Percentiles rank a stretch among this genome's conserved stretches.
Conservation (phyloP, 768 basidiomycete species). For the Lactifluus hygrophoroides region DNA sequence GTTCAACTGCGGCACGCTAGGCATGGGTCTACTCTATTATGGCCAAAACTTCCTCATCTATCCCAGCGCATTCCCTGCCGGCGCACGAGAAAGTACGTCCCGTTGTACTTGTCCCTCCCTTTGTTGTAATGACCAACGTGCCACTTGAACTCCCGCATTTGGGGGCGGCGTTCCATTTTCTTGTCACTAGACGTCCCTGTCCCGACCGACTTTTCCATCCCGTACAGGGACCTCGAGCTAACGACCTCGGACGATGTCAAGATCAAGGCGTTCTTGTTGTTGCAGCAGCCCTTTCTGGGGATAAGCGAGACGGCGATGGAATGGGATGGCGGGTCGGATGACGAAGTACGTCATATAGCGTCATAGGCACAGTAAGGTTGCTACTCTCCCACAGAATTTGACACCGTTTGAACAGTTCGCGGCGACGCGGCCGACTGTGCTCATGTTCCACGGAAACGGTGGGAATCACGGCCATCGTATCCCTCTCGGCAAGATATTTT, state of each 20-base stretch:
- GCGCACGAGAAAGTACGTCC: slow-evolving; percentile 64
- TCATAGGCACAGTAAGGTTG: not conserved
- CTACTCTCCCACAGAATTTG: not conserved
- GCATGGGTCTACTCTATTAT: slow-evolving; percentile 69
- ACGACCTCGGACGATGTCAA: slow-evolving; percentile 63
- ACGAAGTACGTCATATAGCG: slow-evolving; percentile 40
- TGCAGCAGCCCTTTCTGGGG: slow-evolving; percentile 46
- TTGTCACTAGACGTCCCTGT: slow-evolving; percentile 50
- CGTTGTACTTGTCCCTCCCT: not conserved
- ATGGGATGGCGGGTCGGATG: slow-evolving; percentile 38
- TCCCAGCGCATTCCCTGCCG: slow-evolving; percentile 72
- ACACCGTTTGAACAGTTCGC: slow-evolving; percentile 31
- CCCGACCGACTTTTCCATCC: slow-evolving; percentile 61
- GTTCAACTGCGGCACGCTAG: slow-evolving; percentile 29
- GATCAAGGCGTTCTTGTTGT: slow-evolving; percentile 70
- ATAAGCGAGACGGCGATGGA: slow-evolving; percentile 19
- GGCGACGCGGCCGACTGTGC: slow-evolving; percentile 62
- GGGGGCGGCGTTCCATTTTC: not conserved
- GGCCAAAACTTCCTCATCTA: slow-evolving; percentile 89
- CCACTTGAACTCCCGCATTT: not conserved
- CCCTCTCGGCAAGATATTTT: slow-evolving; percentile 80
- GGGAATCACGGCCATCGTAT: slow-evolving; percentile 86
- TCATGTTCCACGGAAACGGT: slow-evolving; percentile 92
- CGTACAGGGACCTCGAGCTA: slow-evolving; percentile 68
- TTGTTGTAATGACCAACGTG: not conserved